A percentile compares a stretch with the other conserved stretches of the same genome.
These are phyloP conservation scores for Cystobasidium pallidum DNA, from an alignment of 1,284 basidiomycete genomes.

Conservation along the genomic window DNA sequence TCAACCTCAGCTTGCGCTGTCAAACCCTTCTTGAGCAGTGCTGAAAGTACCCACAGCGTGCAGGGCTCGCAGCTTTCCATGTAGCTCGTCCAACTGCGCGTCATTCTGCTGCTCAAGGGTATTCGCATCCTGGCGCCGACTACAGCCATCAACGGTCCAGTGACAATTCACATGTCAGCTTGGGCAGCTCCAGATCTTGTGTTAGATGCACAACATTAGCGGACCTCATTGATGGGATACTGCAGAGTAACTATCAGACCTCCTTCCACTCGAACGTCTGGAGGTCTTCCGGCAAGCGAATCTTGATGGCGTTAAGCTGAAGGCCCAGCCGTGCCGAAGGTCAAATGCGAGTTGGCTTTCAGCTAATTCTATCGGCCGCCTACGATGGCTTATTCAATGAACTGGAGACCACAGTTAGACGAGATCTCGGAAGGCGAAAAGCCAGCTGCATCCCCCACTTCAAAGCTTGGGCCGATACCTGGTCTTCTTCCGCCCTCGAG, in stretches of 20 bases:
- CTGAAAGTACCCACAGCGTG: constrained; percentile 44
- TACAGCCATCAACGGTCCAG: constrained; percentile 1
- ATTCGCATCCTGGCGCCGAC: constrained; percentile 43
- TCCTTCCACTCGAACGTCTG: not conserved
- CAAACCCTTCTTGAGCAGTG: not conserved
- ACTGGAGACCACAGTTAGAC: constrained; percentile 39
- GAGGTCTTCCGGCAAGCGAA: not conserved
- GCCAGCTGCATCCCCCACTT: not conserved
- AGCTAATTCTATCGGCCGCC: not conserved
- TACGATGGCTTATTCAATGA: constrained; percentile 42
- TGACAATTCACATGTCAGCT: not conserved
- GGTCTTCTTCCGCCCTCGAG: constrained; percentile 23
- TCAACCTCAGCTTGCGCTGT: not conserved
- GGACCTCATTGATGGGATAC: constrained; percentile 1
- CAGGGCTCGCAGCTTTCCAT: constrained; percentile 48
- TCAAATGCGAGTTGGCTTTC: not conserved
- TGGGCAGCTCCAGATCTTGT: not conserved
- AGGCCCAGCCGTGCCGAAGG: not conserved
- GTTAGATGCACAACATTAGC: not conserved
- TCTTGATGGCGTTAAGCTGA: not conserved
- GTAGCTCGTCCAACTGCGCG: constrained; percentile 50
- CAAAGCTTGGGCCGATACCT: constrained; percentile 20
- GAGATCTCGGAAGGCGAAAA: not conserved
- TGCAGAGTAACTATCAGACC: not conserved
- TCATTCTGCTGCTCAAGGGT: constrained; percentile 52